Base-by-base conservation (phyloP, 2,329 filamentous ascomycete species). In the Trichoderma sp. region DNA sequence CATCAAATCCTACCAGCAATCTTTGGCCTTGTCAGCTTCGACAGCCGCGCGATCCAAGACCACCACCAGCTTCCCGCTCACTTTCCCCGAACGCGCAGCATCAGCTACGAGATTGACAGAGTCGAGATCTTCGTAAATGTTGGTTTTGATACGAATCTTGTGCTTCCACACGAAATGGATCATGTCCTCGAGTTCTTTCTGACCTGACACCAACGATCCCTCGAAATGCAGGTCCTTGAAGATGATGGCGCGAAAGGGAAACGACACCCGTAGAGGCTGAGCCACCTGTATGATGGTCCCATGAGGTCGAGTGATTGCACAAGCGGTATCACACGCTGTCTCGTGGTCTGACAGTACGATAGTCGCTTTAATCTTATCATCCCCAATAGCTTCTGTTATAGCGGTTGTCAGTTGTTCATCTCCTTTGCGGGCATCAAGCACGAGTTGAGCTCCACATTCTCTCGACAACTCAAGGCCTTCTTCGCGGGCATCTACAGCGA, bases 401-500 rank as follows among this genome's bases (percentile, higher is more conserved):
- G 21, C 14, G 3, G 11, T 11, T 3, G 15, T 26, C 24, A 66
- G 24, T 18, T 15, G 43, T 51, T 34, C 43, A 3, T 34, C 32
- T 32, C 47, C 63, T 12, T 30, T 36, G 18, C 63, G 39, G 5
- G 43, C 63, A 43, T 66, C 63, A 56, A 66, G 63, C n/a, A 66
- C 63, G 3, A 66, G 28, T 12, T 66, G 32, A 14, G 63, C 63
- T 14, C 63, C 63, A 30, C 24, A n/a, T 12, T 36, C 11, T 43
- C 43, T n/a, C 12, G 63, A 66, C 12, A 66, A 26, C 9, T 32
- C 28, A 26, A 66, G 43, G 4, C 39, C 63, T 43, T 51, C 63
- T 21, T 66, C 63, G 24, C 63, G 63, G 12, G 47, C 68, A 12
- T 71, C 68, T 2, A 71, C 36, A 9, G 34, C 68, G 30, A 71